Evolutionary conservation across 805 yeast genomes (phyloP).

Genomic region (Komagataella ulmi): DNA sequence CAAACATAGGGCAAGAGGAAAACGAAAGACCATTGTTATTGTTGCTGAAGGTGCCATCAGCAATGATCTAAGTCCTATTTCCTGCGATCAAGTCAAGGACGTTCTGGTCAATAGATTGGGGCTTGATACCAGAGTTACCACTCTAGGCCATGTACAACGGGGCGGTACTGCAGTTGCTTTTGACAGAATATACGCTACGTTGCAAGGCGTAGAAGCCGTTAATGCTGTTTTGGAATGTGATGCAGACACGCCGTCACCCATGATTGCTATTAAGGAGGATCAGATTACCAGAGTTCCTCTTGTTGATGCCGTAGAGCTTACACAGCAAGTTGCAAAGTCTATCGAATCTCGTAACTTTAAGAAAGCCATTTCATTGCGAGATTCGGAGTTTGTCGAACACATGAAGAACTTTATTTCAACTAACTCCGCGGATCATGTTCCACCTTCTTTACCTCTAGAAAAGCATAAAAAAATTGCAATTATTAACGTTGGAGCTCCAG

Average conservation of each 20-base stretch:
- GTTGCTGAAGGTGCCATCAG: constrained; percentile 98
- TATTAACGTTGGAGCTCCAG: constrained; percentile 92
- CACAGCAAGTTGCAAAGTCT: constrained; percentile 85
- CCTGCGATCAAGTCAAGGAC: constrained; percentile 69
- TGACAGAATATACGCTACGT: constrained; percentile 82
- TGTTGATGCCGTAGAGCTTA: constrained; percentile 79
- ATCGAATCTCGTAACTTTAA: constrained; percentile 70
- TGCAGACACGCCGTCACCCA: constrained; percentile 87
- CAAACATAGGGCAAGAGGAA: constrained; percentile 76
- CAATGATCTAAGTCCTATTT: constrained; percentile 64
- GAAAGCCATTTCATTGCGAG: constrained; percentile 77
- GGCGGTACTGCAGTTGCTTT: constrained; percentile 98
- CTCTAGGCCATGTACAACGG: constrained; percentile 95
- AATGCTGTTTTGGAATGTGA: constrained; percentile 81
- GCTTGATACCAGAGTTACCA: constrained; percentile 88
- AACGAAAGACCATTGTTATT: constrained; percentile 89
- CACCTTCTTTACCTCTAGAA: constrained; percentile 42
- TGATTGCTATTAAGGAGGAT: constrained; percentile 84
- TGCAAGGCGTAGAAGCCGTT: constrained; percentile 97
- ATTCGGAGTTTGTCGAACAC: constrained; percentile 77
- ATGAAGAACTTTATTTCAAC: constrained; percentile 60
- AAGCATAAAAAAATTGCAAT: constrained; percentile 68
- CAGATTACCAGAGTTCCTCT: constrained; percentile 75
- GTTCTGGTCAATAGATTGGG: constrained; percentile 68
- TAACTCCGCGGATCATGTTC: constrained; percentile 53